Conservation (phyloP, 352 stramenopile genomes). For the Pythium plurisporium region DNA sequence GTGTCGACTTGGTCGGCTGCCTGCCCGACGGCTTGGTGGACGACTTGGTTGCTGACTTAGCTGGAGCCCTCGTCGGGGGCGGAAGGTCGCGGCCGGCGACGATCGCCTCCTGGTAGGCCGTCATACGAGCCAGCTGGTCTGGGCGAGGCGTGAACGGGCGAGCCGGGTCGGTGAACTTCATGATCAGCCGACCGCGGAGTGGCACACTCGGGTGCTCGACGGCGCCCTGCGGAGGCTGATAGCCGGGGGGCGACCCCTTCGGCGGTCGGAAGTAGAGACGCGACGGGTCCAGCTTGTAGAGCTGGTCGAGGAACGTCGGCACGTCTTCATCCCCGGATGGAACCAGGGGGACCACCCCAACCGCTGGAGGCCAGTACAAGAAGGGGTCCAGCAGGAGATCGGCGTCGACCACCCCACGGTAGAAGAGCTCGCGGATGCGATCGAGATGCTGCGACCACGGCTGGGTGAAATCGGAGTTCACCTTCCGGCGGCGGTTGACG, state of each 20-base stretch:
- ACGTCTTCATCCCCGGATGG: background rate
- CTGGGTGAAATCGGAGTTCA: conserved; percentile 1
- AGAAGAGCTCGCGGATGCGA: background rate
- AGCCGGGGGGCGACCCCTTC: background rate
- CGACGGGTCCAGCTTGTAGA: background rate
- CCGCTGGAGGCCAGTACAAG: background rate
- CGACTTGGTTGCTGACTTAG: too few species aligned
- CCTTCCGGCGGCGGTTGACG: background rate
- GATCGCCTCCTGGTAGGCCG: too few species aligned
- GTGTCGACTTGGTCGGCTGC: too few species aligned
- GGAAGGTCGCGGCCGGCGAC: too few species aligned
- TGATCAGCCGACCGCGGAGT: background rate
- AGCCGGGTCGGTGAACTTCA: background rate
- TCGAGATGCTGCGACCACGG: background rate
- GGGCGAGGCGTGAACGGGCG: too few species aligned
- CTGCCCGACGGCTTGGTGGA: too few species aligned
- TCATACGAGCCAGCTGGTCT: too few species aligned
- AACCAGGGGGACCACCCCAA: background rate
- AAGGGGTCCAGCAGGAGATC: background rate
- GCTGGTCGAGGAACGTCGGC: background rate
- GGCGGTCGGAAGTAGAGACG: background rate
- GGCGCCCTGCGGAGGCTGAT: background rate
- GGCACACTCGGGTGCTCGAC: background rate
- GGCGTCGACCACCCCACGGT: background rate
- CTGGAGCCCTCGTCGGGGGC: too few species aligned